phyloP scores from a whole-genome alignment of 192 early-diverging fungal genomes.

The Coemansia guatemalensis region DNA sequence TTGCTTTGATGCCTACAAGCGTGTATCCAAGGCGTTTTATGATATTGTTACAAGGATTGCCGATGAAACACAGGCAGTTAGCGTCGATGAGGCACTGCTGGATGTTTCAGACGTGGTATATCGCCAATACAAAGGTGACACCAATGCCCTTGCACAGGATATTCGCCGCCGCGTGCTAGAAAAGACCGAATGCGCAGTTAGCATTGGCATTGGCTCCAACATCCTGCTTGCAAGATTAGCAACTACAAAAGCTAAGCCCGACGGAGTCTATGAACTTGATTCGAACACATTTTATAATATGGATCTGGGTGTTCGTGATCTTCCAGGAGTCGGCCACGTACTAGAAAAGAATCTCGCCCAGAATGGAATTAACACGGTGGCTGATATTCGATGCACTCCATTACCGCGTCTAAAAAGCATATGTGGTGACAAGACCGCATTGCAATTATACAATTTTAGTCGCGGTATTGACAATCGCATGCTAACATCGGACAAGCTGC shows the following conservation, averaged over 20 bases:
- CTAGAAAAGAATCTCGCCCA: constrained; percentile 51
- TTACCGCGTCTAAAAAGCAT: constrained; percentile 56
- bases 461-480: constrained; percentile 74
- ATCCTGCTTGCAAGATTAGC: constrained; percentile 75
- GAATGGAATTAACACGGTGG: constrained; percentile 47
- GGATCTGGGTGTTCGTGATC: constrained; percentile 17
- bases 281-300: constrained; percentile 6
- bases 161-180: constrained; percentile 56
- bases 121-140: constrained; percentile 15
- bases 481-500: constrained; percentile 61
- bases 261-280: constrained; percentile 52
- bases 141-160: constrained; percentile 46
- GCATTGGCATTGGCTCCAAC: constrained; percentile 75
- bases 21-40: constrained; percentile 63
- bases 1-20: constrained; percentile 73
- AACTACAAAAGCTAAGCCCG: constrained; percentile 71
- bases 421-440: constrained; percentile 72
- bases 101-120: constrained; percentile 58
- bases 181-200: constrained; percentile 63
- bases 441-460: constrained; percentile 66
- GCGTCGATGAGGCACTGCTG: constrained; percentile 82
- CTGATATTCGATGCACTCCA: constrained; percentile 47
- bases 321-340: constrained; percentile 60
- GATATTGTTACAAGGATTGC: constrained; percentile 63
- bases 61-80: constrained; percentile 75